Base-by-base conservation (phyloP, 1,284 basidiomycete genomes). In the Xanthoconium separans region DNA sequence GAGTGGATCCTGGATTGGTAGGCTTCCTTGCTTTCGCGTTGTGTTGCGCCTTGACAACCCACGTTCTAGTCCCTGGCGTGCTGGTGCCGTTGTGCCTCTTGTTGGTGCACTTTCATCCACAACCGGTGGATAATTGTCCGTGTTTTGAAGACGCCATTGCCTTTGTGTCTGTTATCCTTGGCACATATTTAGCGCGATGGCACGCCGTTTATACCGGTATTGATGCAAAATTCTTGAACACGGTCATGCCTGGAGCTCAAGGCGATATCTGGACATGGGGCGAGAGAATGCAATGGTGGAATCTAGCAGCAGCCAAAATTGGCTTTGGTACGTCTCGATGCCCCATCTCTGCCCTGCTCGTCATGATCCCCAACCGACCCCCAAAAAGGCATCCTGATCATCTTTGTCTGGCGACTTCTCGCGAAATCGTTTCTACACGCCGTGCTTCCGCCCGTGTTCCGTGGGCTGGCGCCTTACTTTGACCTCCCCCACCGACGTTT, bases 61-160 rank as follows among this genome's bases (percentile, higher is more conserved):
- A 11, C 31, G 20, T 22, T 42, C 7, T 62, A 80, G 91, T 93
- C 6, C 93, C 95, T 1, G 60, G 84, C 7, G 77, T 85, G 20
- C 72, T 87, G 30, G 76, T 93, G 13, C 82, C 87, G 0, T 62
- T 89, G 29, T 80, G 84, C 50, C 75, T 95, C 10, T 74, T 92
- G 2, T 73, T 92, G 42, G 89, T 97, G 6, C 89, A 94, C 66
- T 81, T 89, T 58, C 95, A 98, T 68, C 95, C 95, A 0, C 90
- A 95, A 65, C 92, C 93, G 0, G 87, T 97, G 1, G 95, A 98
- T 57, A 93, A 97, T 66, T 98, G 96, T 65, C 97, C 96, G 1
- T 98, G 96, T 73, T 99, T 98, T 70, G 96, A 98, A 70, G 96
- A 99, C 65, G 93, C 95, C 6, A 96, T 98, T 51, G 95, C 96